Evolutionary conservation across 768 basidiomycete genomes (phyloP), one percentile per base, ranked within the genome.

Genomic region (Polyporus arcularius): DNA sequence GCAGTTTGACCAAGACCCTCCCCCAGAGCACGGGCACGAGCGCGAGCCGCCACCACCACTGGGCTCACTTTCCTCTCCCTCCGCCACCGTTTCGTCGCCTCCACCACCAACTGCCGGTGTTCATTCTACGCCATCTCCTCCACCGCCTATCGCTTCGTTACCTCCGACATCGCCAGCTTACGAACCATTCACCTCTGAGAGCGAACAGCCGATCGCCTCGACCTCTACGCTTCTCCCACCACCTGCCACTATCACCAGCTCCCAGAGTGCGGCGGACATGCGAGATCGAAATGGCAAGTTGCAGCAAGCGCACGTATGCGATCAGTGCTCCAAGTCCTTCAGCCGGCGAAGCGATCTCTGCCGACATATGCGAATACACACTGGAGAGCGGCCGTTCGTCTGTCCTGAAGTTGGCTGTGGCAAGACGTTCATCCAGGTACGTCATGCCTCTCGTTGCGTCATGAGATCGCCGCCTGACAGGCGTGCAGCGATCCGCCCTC

Each of bases 341-440:
- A 88, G 88, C 31, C 84, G 93, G 26, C 83, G 87, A 60, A 94
- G 92, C 69, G 93, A 95, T 70, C 80, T 95, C 47, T 82, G 85
- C 43, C 85, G 93, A 30, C 93, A 96, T 71, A 90, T 86, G 80
- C 85, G 92, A 46, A 94, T 94, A 78, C 93, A 96, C 68, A 94
- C 93, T 0, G 93, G 93, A 16, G 93, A 95, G 72, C 82, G 93
- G 53, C 93, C 93, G 3, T 94, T 90, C 72, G 78, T 86, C 12
- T 95, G 92, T 66, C 78, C 79, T 38, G 80, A 90, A 66, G 68
- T 74, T 31, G 87, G 86, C 31, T 95, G 93, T 59, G 90, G 91
- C 53, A 96, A 95, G 79, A 90, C 90, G 3, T 96, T 96, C 68
- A 94, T 96, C 67, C 93, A 96, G 84, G 93, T 92, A 72, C 56